Percentiles rank a stretch among this genome's conserved stretches.
phyloP scores from a whole-genome alignment of 768 basidiomycete genomes.

The Lepiota subincarnata region DNA sequence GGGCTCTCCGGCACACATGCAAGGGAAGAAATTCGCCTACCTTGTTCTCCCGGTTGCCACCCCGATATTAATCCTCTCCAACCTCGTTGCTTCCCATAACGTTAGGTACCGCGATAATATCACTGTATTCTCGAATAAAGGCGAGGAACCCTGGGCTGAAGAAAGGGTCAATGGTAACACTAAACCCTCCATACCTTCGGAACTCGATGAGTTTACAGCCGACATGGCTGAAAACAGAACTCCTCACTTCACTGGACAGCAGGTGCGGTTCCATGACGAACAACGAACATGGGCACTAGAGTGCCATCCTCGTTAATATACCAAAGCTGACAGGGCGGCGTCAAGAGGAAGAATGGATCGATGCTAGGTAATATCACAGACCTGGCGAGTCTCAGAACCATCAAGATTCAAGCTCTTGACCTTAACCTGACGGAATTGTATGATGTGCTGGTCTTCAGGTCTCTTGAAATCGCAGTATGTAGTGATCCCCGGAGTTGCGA shows the following conservation, averaged over 20 bases:
- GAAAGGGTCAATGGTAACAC: constrained; percentile 63
- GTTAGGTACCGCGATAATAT: constrained; percentile 54
- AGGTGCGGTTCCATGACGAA: constrained; percentile 74
- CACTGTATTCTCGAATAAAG: constrained; percentile 67
- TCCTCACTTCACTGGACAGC: constrained; percentile 68
- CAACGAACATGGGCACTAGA: constrained; percentile 81
- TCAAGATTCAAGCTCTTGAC: constrained; percentile 59
- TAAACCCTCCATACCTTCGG: constrained; percentile 80
- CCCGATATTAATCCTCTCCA: constrained; percentile 82
- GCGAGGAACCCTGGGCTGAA: constrained; percentile 72
- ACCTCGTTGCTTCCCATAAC: constrained; percentile 75
- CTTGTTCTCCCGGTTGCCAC: constrained; percentile 68
- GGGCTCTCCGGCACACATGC: neutral
- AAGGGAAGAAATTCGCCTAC: constrained; percentile 26
- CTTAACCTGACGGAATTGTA: constrained; percentile 50
- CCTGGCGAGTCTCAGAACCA: constrained; percentile 70
- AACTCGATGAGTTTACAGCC: neutral
- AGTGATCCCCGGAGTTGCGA: constrained; percentile 68
- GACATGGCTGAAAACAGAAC: neutral
- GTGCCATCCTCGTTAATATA: constrained; percentile 78
- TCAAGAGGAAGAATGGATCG: neutral
- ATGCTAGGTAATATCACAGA: constrained; percentile 16
- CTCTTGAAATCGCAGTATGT: constrained; percentile 61
- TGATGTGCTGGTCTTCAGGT: constrained; percentile 48
- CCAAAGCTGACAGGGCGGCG: constrained; percentile 50